Base-by-base conservation (phyloP, 2,329 filamentous ascomycete species). In the Daldinia eschscholtzii region DNA sequence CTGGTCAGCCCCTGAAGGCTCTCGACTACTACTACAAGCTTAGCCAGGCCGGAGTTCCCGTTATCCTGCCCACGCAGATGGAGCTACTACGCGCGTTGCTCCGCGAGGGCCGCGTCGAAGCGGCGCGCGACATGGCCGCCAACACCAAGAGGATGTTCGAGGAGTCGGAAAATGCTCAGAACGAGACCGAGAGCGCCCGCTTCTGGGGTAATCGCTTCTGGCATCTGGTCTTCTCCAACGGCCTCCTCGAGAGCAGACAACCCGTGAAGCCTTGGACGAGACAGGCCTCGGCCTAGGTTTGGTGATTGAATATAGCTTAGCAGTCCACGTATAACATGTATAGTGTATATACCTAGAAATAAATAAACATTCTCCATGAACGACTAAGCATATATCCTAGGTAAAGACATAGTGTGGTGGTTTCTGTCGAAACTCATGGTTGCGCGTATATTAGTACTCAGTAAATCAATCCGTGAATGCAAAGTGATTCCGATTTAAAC, bases 1-100 rank as follows among this genome's bases (percentile, higher is more conserved):
- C 81, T 9, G 86, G 86, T 52, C 84, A 90, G 65, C 79, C 84
- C 0, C 77, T 77, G 37, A 81, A 79, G 35, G 87, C 88, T 1
- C 80, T 87, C 73, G 76, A 75, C 55, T 79, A 88, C 42, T 86
- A 88, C 71, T 78, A 83, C 57, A 79, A 81, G 67, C 79, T 88
- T 18, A 75, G 80, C 61, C 75, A 74, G 5, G 76, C 80, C 10
- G 79, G 83, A 28, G 79, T 81, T 3, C 78, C 80, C 15, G 81
- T 85, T 12, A 80, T 81, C 23, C 78, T 86, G 26, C 72, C 77
- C 4, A 83, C 82, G 35, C 80, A 86, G 70, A 75, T 77, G 10
- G 82, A 83, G 6, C 74, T 88, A 64, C 74, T 88, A 23, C 64
- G n/a, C 56, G 68, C 64, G 15, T 67, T 77, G 48, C 46, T 76